phyloP scores from a whole-genome alignment of 805 yeast species.

The Metschnikowia noctiluminum region DNA sequence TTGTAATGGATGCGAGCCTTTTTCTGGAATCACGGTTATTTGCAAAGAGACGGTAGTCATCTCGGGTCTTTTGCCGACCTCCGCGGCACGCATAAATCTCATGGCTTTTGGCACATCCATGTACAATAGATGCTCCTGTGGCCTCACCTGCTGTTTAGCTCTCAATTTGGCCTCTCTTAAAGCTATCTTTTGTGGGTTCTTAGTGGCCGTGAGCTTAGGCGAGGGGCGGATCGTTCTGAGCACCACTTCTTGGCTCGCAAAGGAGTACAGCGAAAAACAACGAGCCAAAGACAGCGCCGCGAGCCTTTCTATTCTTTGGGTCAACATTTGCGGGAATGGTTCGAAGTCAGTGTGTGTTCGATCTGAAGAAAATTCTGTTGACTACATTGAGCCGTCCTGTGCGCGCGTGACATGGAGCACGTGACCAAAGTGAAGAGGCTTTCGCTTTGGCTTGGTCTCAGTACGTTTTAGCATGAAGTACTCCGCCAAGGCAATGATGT shows the following conservation, averaged over 20 bases:
- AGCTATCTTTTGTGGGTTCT: slow-evolving; percentile 16
- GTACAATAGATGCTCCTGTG: slow-evolving; percentile 54
- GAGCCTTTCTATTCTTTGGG: slow-evolving; percentile 1
- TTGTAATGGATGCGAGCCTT: slow-evolving; percentile 69
- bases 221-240: slow-evolving; percentile 14
- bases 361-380: neutral
- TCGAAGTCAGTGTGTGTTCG: neutral
- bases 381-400: neutral
- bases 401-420: neutral
- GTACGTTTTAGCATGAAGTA: too few species aligned
- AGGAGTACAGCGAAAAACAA: slow-evolving; percentile 2
- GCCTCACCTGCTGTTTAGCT: slow-evolving; percentile 26
- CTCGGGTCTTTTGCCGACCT: slow-evolving; percentile 77
- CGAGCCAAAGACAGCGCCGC: slow-evolving; percentile 6
- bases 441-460: too few species aligned
- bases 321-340: slow-evolving; percentile 6
- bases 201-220: slow-evolving; percentile 15
- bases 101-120: slow-evolving; percentile 72
- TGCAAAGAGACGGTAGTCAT: slow-evolving; percentile 64
- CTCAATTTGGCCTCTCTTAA: slow-evolving; percentile 13
- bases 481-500: too few species aligned
- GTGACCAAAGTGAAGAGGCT: neutral
- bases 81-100: slow-evolving; percentile 80
- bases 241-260: slow-evolving; percentile 1
- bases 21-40: slow-evolving; percentile 63